These are phyloP conservation scores for Suillus brevipes DNA, from an alignment of 768 basidiomycete genomes.

Conservation along the genomic window DNA sequence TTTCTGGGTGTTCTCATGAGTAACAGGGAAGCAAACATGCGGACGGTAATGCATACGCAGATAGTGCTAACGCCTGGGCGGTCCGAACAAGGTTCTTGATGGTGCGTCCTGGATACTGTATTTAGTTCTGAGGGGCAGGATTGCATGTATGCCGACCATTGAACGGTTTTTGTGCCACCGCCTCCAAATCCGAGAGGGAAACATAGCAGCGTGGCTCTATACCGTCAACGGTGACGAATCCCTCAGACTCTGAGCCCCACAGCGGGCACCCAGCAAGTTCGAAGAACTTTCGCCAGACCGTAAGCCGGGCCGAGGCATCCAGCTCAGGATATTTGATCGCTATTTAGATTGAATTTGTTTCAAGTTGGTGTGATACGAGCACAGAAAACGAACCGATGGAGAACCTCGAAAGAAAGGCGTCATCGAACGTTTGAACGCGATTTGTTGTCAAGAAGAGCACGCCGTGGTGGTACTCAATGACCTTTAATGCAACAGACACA, in stretches of 20 bases:
- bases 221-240: constrained; percentile 8
- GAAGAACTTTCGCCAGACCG: constrained; percentile 29
- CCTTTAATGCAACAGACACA: constrained; percentile 67
- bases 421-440: constrained; percentile 44
- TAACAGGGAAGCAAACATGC: background rate
- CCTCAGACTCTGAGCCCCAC: constrained; percentile 8
- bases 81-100: constrained; percentile 37
- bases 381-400: constrained; percentile 43
- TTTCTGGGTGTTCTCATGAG: constrained; percentile 6
- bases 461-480: constrained; percentile 60
- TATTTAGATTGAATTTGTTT: background rate
- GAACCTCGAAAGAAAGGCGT: constrained; percentile 67
- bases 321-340: constrained; percentile 30
- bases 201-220: constrained; percentile 10
- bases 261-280: constrained; percentile 16
- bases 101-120: constrained; percentile 18
- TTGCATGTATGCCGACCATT: constrained; percentile 21
- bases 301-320: constrained; percentile 18
- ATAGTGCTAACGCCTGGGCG: constrained; percentile 29
- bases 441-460: constrained; percentile 60
- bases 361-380: background rate
- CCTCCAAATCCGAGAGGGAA: constrained; percentile 19
- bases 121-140: background rate
- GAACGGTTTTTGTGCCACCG: constrained; percentile 26
- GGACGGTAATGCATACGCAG: constrained; percentile 16